These are phyloP conservation scores for Podospora comata DNA, from an alignment of 495 filamentous ascomycete genomes.

Conservation along the genomic window DNA sequence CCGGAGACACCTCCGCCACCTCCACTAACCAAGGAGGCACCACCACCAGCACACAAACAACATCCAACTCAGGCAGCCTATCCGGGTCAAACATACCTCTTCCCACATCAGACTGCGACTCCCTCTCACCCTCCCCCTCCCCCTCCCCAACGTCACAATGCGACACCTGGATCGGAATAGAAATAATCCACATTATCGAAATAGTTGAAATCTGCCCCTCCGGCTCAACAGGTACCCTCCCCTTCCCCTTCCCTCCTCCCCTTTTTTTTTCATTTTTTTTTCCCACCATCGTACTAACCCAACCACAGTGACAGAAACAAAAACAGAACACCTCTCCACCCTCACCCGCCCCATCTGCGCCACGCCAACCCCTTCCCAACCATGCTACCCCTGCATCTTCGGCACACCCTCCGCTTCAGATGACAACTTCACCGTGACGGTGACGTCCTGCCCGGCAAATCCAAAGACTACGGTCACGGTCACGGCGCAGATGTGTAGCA, in stretches of 20 bases:
- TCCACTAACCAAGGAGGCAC: background rate
- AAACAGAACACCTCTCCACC: conserved; percentile 29
- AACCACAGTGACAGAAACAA: conserved; percentile 25
- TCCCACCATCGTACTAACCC: background rate
- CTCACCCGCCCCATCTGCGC: conserved; percentile 40
- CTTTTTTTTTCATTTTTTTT: background rate
- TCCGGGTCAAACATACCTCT: background rate
- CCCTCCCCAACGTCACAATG: conserved; percentile 19
- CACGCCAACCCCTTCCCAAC: conserved; percentile 31
- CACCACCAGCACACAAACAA: background rate
- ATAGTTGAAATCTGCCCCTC: conserved; percentile 34
- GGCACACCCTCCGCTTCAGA: conserved; percentile 20
- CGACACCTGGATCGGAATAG: conserved; percentile 37
- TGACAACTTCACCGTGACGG: conserved; percentile 35
- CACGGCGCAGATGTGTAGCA: conserved; percentile 31
- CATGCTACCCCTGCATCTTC: conserved; percentile 41
- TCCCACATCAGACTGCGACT: background rate
- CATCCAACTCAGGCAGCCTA: background rate
- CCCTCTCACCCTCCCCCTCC: background rate
- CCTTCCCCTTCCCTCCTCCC: background rate
- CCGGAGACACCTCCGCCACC: background rate
- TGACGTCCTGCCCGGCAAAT: conserved; percentile 27
- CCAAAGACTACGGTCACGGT: conserved; percentile 29
- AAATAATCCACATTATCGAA: conserved; percentile 37
- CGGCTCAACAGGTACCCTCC: conserved; percentile 26